Percentiles rank a stretch among this genome's conserved stretches.
Evolutionary conservation across 1,284 basidiomycete genomes (phyloP).

Genomic region (Sporisorium reilianum): DNA sequence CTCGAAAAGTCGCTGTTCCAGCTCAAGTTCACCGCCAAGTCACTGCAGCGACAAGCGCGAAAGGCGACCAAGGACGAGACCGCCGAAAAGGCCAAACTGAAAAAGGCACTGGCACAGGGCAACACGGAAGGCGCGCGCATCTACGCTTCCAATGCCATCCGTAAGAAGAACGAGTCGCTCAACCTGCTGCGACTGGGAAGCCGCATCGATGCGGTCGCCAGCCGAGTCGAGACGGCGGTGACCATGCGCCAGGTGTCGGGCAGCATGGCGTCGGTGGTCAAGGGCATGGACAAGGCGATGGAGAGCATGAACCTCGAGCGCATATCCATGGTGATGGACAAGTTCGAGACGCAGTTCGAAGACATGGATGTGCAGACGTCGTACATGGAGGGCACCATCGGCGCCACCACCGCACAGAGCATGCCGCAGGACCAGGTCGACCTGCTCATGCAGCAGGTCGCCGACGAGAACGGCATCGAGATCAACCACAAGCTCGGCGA

Average conservation of each 20-base stretch:
- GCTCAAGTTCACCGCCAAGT: slow-evolving; percentile 69
- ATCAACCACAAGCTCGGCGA: slow-evolving; percentile 87
- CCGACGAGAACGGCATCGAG: slow-evolving; percentile 97
- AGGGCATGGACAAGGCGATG: slow-evolving; percentile 99
- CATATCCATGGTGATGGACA: slow-evolving; percentile 99
- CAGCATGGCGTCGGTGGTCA: slow-evolving; percentile 95
- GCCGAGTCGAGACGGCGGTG: slow-evolving; percentile 97
- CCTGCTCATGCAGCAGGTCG: slow-evolving; percentile 88
- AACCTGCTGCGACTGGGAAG: slow-evolving; percentile 73
- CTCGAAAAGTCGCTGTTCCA: slow-evolving; percentile 67
- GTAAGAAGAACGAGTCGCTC: slow-evolving; percentile 95
- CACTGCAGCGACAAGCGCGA: slow-evolving; percentile 66
- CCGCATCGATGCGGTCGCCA: slow-evolving; percentile 94
- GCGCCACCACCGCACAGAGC: slow-evolving; percentile 88
- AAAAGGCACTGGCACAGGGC: slow-evolving; percentile 89
- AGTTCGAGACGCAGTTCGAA: slow-evolving; percentile 95
- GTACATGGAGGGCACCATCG: slow-evolving; percentile 98
- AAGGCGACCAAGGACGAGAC: slow-evolving; percentile 68
- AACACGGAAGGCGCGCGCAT: slow-evolving; percentile 98
- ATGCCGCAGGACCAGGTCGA: slow-evolving; percentile 99
- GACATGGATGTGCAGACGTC: slow-evolving; percentile 98
- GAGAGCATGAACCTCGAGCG: slow-evolving; percentile 98
- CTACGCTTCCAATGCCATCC: slow-evolving; percentile 97
- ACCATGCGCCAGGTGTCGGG: slow-evolving; percentile 90
- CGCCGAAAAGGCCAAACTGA: slow-evolving; percentile 67